Conservation (phyloP, 805 yeast species). For the Kuraishia hungarica region DNA sequence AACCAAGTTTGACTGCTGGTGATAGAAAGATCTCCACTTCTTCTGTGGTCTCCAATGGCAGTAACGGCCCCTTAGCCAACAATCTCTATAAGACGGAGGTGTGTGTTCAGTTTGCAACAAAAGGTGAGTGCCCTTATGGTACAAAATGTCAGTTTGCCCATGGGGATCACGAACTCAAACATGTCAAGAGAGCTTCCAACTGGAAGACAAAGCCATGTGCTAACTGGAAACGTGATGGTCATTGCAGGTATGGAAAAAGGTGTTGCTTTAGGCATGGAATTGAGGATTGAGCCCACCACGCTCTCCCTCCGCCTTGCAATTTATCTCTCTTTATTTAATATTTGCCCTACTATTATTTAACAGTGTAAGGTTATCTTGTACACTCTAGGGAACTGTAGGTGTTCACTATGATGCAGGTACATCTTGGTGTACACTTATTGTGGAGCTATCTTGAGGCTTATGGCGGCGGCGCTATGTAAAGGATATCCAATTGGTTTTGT, state of each 20-base stretch:
- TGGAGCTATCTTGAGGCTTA: not conserved
- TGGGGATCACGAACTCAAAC: conserved; percentile 69
- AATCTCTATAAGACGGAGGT: conserved; percentile 85
- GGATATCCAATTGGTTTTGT: not conserved
- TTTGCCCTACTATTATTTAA: not conserved
- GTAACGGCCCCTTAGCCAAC: conserved; percentile 22
- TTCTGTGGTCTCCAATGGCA: conserved; percentile 1
- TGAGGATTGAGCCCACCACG: conserved; percentile 10
- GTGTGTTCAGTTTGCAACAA: conserved; percentile 68
- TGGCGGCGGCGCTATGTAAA: not conserved
- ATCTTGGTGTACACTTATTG: not conserved
- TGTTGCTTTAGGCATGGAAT: conserved; percentile 85
- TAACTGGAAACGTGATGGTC: conserved; percentile 76
- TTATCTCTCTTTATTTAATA: too few relatives aligned
- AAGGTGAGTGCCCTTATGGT: conserved; percentile 79
- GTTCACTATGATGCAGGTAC: not conserved
- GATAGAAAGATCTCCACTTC: conserved; percentile 2
- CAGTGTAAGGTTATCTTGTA: not conserved
- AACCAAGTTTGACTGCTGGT: not conserved
- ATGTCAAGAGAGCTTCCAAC: conserved; percentile 65
- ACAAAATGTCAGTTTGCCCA: conserved; percentile 93
- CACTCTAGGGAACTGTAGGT: not conserved
- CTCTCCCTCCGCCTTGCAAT: not conserved
- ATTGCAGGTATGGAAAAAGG: conserved; percentile 82
- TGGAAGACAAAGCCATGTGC: conserved; percentile 90